Percentiles rank a stretch among this genome's conserved stretches.
phyloP scores from a whole-genome alignment of 805 yeast species.

The Saccharomycopsis fibuligera region DNA sequence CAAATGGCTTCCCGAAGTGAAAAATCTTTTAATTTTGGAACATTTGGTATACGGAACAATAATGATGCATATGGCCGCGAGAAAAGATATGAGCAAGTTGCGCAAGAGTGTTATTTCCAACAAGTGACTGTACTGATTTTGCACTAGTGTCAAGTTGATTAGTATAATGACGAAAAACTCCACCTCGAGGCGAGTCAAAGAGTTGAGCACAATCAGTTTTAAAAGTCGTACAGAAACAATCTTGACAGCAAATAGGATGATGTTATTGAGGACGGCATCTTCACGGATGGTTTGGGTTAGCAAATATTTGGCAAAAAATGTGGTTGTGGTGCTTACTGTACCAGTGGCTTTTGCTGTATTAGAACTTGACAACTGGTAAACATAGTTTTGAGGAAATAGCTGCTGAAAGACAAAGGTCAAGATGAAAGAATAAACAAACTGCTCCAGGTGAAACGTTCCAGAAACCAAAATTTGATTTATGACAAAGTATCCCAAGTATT shows the following conservation, averaged over 20 bases:
- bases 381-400: constrained; percentile 1
- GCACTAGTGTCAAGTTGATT: constrained; percentile 3
- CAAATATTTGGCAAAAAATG: no score
- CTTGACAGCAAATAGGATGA: background rate
- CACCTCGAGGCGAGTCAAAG: constrained; percentile 8
- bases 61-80: background rate
- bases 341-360: no score
- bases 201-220: constrained; percentile 1
- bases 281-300: no score
- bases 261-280: background rate
- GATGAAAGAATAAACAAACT: background rate
- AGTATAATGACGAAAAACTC: constrained; percentile 7
- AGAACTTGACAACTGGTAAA: background rate
- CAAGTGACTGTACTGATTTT: background rate
- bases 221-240: background rate
- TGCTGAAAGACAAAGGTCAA: constrained; percentile 1
- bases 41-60: background rate
- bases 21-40: background rate
- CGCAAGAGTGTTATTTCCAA: background rate
- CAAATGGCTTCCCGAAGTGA: background rate
- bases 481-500: background rate
- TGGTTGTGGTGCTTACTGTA: no score
- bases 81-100: constrained; percentile 5
- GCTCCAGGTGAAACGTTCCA: background rate
- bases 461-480: background rate